These are phyloP conservation scores for Pezicula rhizophila DNA, from an alignment of 2,329 filamentous ascomycete genomes.

Conservation along the genomic window DNA sequence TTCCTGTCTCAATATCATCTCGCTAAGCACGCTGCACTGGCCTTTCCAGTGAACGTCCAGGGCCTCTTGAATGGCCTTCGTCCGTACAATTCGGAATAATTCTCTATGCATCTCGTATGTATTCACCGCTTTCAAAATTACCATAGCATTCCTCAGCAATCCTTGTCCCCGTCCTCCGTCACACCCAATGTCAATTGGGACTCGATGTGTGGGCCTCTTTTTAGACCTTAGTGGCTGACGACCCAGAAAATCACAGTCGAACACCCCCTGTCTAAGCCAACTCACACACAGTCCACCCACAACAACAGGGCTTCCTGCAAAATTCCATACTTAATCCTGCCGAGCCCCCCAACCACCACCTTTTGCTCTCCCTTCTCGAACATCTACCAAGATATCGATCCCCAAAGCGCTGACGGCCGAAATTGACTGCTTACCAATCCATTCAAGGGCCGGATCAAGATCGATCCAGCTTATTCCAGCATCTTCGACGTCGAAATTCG, in stretches of 20 bases:
- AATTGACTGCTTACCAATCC: slow-evolving; percentile 16
- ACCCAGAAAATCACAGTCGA: slow-evolving; percentile 4
- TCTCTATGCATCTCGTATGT: neutral
- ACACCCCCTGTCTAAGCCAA: slow-evolving; percentile 10
- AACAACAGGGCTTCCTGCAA: slow-evolving; percentile 10
- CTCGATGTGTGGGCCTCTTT: neutral
- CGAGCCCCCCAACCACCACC: slow-evolving; percentile 12
- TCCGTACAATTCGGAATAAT: neutral
- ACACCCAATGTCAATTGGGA: neutral
- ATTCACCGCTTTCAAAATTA: slow-evolving; percentile 1
- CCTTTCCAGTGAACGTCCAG: neutral
- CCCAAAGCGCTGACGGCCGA: slow-evolving; percentile 6
- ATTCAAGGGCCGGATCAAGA: slow-evolving; percentile 10
- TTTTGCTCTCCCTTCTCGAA: slow-evolving; percentile 12
- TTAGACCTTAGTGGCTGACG: slow-evolving; percentile 10
- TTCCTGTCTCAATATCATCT: neutral
- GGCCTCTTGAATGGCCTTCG: neutral
- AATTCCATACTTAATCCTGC: slow-evolving; percentile 9
- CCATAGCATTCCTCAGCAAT: slow-evolving; percentile 2
- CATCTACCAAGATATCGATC: slow-evolving; percentile 10
- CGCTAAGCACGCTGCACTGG: neutral
- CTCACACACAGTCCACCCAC: slow-evolving; percentile 11
- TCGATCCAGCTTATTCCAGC: slow-evolving; percentile 22
- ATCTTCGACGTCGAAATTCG: slow-evolving; percentile 18
- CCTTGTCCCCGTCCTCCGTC: neutral